Conservation (phyloP, 768 basidiomycete genomes). For the Kwoniella sp. region DNA sequence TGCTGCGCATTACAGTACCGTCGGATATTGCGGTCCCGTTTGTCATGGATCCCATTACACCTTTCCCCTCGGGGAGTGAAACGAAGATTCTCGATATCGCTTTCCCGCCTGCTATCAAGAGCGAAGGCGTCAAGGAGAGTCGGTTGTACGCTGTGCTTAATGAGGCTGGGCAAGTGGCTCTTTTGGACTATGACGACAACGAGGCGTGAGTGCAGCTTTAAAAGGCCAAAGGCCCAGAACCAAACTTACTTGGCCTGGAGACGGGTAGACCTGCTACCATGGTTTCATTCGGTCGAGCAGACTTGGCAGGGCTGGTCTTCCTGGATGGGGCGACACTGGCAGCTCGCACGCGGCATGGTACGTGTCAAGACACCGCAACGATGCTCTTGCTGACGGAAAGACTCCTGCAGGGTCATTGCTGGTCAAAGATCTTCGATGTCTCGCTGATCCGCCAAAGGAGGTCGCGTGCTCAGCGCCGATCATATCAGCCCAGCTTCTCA, state of each 20-base stretch:
- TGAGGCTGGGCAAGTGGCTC: constrained; percentile 14
- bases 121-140: constrained; percentile 20
- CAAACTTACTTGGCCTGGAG: no score
- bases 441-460: constrained; percentile 8
- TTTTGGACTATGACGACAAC: constrained; percentile 18
- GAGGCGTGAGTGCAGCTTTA: constrained; percentile 18
- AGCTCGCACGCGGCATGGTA: constrained; percentile 14
- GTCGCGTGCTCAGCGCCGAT: constrained; percentile 15
- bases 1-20: constrained; percentile 18
- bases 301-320: constrained; percentile 19
- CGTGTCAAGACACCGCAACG: neutral
- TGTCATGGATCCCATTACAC: neutral
- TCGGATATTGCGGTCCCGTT: neutral
- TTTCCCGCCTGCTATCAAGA: constrained; percentile 20
- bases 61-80: neutral
- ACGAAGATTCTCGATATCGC: constrained; percentile 14
- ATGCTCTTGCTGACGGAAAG: constrained; percentile 7
- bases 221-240: no score
- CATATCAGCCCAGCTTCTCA: constrained; percentile 6
- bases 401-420: constrained; percentile 12
- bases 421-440: constrained; percentile 25
- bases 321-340: constrained; percentile 28
- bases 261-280: constrained; percentile 16
- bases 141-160: constrained; percentile 25
- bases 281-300: constrained; percentile 12